Conservation (phyloP, 2,329 filamentous ascomycete genomes). For the Exophiala viscosa region DNA sequence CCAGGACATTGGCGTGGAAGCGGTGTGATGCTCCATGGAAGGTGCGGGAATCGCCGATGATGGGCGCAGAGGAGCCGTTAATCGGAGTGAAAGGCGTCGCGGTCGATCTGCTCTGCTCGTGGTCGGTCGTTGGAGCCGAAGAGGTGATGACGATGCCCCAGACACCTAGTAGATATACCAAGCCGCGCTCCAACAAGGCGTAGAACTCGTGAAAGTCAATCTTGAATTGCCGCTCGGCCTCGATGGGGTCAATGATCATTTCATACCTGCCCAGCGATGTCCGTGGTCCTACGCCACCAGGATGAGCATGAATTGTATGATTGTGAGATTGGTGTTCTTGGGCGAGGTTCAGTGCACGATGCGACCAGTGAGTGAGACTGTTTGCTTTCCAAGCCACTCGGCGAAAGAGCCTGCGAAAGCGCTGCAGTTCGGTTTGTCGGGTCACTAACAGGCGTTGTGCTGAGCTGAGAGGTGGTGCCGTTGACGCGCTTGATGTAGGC, state of each 20-base stretch:
- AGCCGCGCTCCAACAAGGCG: slow-evolving; percentile 65
- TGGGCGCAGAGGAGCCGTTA: slow-evolving; percentile 2
- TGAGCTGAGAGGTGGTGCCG: slow-evolving; percentile 1
- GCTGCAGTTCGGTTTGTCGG: slow-evolving; percentile 16
- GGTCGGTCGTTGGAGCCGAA: not conserved
- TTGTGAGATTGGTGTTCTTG: slow-evolving; percentile 12
- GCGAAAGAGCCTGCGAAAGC: slow-evolving; percentile 21
- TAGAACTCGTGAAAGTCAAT: slow-evolving; percentile 76
- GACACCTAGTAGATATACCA: slow-evolving; percentile 63
- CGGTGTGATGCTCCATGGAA: slow-evolving; percentile 42
- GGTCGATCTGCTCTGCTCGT: not conserved
- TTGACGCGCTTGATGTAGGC: not conserved
- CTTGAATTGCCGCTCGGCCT: slow-evolving; percentile 67
- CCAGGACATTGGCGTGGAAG: slow-evolving; percentile 68
- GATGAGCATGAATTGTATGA: not conserved
- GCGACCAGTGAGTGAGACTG: slow-evolving; percentile 24
- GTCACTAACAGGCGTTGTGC: slow-evolving; percentile 17
- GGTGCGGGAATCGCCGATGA: slow-evolving; percentile 27
- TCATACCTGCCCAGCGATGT: slow-evolving; percentile 16
- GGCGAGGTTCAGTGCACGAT: slow-evolving; percentile 20
- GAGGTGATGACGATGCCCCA: slow-evolving; percentile 55
- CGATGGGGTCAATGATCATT: slow-evolving; percentile 22
- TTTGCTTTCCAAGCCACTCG: slow-evolving; percentile 24
- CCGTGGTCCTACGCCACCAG: slow-evolving; percentile 1
- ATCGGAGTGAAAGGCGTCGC: not conserved